phyloP scores from a whole-genome alignment of 352 stramenopile genomes.

The Phytopythium boreale region DNA sequence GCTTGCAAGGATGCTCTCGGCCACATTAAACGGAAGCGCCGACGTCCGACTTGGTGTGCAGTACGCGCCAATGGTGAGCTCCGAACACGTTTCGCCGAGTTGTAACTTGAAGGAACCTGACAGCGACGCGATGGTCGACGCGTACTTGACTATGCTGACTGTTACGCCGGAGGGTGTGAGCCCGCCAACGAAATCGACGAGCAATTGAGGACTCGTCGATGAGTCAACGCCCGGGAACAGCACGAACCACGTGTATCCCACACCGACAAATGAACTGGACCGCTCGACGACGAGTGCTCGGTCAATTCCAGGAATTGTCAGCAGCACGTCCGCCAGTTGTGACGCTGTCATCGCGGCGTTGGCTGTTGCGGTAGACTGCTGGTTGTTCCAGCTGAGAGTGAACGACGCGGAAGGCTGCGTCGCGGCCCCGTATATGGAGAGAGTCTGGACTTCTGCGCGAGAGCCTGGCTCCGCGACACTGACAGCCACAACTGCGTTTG shows the following conservation, averaged over 20 bases:
- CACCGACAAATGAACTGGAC: constrained; percentile 21
- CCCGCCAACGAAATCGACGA: constrained; percentile 22
- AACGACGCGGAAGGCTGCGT: constrained; percentile 21
- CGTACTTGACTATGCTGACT: constrained; percentile 17
- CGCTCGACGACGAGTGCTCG: constrained; percentile 28
- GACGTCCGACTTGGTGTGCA: constrained; percentile 45
- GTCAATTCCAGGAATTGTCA: constrained; percentile 30
- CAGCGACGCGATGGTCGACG: constrained; percentile 30
- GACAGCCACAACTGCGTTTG: constrained; percentile 9
- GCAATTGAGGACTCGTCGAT: constrained; percentile 14
- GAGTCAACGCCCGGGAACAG: constrained; percentile 25
- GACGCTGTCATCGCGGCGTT: constrained; percentile 28
- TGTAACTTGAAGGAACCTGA: constrained; percentile 62
- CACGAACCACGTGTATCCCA: constrained; percentile 45
- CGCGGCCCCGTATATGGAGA: constrained; percentile 36
- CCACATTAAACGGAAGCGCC: constrained; percentile 38
- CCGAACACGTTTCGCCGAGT: constrained; percentile 51
- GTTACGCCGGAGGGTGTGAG: constrained; percentile 20
- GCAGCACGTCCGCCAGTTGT: constrained; percentile 25
- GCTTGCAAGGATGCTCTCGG: constrained; percentile 42
- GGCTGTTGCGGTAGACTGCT: constrained; percentile 12
- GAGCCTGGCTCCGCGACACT: constrained; percentile 14
- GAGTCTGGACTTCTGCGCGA: constrained; percentile 35
- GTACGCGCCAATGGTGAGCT: constrained; percentile 42
- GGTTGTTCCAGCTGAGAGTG: constrained; percentile 35